Conservation (phyloP, 164 flowering plant genomes). For the Euptelea pleiosperma region DNA sequence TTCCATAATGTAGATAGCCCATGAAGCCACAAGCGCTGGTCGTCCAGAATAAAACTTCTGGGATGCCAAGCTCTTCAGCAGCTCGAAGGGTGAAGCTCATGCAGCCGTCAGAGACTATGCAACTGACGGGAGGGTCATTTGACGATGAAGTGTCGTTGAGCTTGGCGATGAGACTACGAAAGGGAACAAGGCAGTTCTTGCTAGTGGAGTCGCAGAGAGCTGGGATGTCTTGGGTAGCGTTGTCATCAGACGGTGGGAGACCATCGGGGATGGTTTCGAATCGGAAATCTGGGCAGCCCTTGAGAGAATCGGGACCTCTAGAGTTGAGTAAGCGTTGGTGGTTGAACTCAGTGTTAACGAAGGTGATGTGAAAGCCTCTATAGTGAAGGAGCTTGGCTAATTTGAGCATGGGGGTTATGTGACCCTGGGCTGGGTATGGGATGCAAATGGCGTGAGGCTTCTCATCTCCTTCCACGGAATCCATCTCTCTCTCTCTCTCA, state of each 20-base stretch:
- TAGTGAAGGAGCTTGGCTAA: slow-evolving; percentile 37
- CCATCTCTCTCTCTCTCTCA: too few species aligned
- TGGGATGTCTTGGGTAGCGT: slow-evolving; percentile 19
- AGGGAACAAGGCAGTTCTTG: slow-evolving; percentile 18
- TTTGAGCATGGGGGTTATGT: slow-evolving; percentile 35
- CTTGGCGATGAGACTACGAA: slow-evolving; percentile 19
- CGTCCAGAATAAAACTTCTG: neutral
- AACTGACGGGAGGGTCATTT: slow-evolving; percentile 22
- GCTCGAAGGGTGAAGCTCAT: neutral
- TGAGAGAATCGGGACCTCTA: slow-evolving; percentile 20
- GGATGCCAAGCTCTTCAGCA: neutral
- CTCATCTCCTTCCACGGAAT: too few species aligned
- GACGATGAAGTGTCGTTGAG: slow-evolving; percentile 18
- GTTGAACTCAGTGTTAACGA: slow-evolving; percentile 42
- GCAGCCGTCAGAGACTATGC: slow-evolving; percentile 16
- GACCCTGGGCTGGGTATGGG: slow-evolving; percentile 47
- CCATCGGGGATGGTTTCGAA: slow-evolving; percentile 34
- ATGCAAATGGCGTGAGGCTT: slow-evolving; percentile 36
- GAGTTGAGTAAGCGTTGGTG: slow-evolving; percentile 33
- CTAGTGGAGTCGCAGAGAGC: slow-evolving; percentile 10
- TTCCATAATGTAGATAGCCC: neutral
- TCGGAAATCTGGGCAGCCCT: slow-evolving; percentile 22
- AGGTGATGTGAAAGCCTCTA: slow-evolving; percentile 37
- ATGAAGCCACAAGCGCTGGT: neutral
- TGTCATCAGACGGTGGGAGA: slow-evolving; percentile 23